Evolutionary conservation across 768 basidiomycete genomes (phyloP).

Genomic region (Boletus subcaerulescens): DNA sequence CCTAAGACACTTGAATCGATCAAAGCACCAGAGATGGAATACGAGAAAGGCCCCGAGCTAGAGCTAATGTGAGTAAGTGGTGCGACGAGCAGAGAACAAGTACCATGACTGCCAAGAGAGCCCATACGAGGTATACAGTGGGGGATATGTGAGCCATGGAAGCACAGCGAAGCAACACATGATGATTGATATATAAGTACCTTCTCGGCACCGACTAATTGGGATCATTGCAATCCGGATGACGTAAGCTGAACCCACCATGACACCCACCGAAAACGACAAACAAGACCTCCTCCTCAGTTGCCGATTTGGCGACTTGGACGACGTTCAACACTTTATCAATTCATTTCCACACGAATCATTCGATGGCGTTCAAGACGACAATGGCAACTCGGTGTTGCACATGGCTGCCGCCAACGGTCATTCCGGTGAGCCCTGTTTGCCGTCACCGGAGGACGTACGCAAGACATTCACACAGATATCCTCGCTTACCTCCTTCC

Average conservation of each 20-base stretch:
- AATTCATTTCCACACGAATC: slow-evolving; percentile 50
- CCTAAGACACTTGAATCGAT: slow-evolving; percentile 72
- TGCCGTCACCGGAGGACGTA: neutral
- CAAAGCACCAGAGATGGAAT: slow-evolving; percentile 78
- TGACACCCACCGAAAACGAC: slow-evolving; percentile 43
- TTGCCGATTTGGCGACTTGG: slow-evolving; percentile 85
- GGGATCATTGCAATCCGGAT: neutral
- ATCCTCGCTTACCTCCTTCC: slow-evolving; percentile 73
- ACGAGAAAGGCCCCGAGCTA: slow-evolving; percentile 46
- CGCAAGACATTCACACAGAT: slow-evolving; percentile 56
- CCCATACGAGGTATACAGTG: slow-evolving; percentile 61
- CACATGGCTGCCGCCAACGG: slow-evolving; percentile 92
- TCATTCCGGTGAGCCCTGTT: slow-evolving; percentile 61
- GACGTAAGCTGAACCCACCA: neutral
- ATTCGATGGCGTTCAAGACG: slow-evolving; percentile 58
- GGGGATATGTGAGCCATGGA: slow-evolving; percentile 49
- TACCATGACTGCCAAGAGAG: slow-evolving; percentile 51
- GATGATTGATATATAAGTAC: too few species aligned
- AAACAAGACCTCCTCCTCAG: slow-evolving; percentile 74
- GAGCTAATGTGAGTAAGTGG: neutral
- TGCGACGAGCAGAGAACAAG: neutral
- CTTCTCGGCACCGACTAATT: too few species aligned
- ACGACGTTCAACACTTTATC: slow-evolving; percentile 70
- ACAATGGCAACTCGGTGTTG: slow-evolving; percentile 72
- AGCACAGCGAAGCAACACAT: neutral